A percentile compares a stretch with the other conserved stretches of the same genome.
phyloP scores from a whole-genome alignment of 2,329 filamentous ascomycete species.

The Colletotrichum sansevieriae region DNA sequence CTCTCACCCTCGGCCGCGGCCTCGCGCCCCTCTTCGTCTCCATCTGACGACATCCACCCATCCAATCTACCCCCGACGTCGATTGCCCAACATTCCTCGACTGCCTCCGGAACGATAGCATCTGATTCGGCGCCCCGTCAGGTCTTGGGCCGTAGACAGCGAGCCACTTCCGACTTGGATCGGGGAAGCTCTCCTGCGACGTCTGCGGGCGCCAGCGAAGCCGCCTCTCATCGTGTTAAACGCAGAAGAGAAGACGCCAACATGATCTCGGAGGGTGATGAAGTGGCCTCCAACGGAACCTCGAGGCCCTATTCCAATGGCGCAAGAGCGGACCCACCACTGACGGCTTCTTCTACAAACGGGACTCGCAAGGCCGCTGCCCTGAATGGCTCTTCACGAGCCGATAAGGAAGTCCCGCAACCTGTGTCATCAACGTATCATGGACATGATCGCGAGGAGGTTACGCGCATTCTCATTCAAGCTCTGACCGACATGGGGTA shows the following conservation, averaged over 20 bases:
- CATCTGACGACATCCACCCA: conserved; percentile 33
- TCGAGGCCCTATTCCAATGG: conserved; percentile 70
- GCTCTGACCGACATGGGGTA: conserved; percentile 92
- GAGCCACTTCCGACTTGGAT: conserved; percentile 57
- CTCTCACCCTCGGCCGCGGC: conserved; percentile 55
- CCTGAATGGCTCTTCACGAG: conserved; percentile 44
- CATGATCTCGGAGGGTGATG: conserved; percentile 74
- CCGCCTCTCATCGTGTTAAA: conserved; percentile 51
- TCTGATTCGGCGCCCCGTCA: conserved; percentile 52
- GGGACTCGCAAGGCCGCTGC: conserved; percentile 53
- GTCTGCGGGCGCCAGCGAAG: conserved; percentile 44
- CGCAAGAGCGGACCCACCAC: conserved; percentile 59
- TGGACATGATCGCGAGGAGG: conserved; percentile 91
- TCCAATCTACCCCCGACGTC: conserved; percentile 41
- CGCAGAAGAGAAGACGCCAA: conserved; percentile 70
- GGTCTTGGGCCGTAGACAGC: conserved; percentile 69
- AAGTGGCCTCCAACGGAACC: conserved; percentile 64
- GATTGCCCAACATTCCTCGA: conserved; percentile 46
- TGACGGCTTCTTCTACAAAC: conserved; percentile 55
- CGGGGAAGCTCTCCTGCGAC: conserved; percentile 46
- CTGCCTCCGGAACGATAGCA: conserved; percentile 57
- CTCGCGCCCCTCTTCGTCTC: conserved; percentile 44
- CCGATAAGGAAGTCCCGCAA: conserved; percentile 48
- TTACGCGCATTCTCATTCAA: conserved; percentile 93
- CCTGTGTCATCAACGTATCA: conserved; percentile 67